Evolutionary conservation across 441 rosid genomes (phyloP).

Genomic region (Iberis amara): DNA sequence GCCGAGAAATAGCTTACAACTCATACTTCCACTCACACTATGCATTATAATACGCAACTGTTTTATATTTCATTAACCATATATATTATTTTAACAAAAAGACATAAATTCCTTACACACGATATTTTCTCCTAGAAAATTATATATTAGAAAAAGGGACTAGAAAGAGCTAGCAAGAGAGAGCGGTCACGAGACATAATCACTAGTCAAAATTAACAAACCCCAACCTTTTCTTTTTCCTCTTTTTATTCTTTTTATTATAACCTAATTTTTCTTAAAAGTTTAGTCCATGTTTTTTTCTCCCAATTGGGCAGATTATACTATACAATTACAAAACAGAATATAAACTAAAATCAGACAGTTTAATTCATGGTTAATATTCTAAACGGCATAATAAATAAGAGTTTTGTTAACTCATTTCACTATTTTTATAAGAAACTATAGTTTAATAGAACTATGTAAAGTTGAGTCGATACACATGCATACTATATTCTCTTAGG

Average conservation of each 20-base stretch:
- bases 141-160: conserved; percentile 21
- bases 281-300: conserved; percentile 17
- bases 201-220: conserved; percentile 58
- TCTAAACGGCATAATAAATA: not conserved
- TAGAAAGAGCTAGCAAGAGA: conserved; percentile 13
- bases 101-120: conserved; percentile 37
- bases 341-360: not conserved
- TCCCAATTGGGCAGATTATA: conserved; percentile 9
- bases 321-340: conserved; percentile 4
- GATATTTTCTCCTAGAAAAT: conserved; percentile 25
- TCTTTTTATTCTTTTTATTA: conserved; percentile 20
- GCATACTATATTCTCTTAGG: conserved; percentile 9
- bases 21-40: conserved; percentile 60
- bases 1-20: conserved; percentile 40
- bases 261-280: not conserved
- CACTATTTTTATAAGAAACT: not conserved
- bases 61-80: conserved; percentile 8
- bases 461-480: no score
- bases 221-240: conserved; percentile 28
- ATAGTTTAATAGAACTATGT: no score
- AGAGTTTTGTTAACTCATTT: not conserved
- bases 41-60: conserved; percentile 28
- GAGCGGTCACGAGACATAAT: conserved; percentile 34
- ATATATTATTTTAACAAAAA: conserved; percentile 26
- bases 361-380: not conserved